phyloP scores from a whole-genome alignment of 2,329 filamentous ascomycete species.

The Colletotrichum magnum region DNA sequence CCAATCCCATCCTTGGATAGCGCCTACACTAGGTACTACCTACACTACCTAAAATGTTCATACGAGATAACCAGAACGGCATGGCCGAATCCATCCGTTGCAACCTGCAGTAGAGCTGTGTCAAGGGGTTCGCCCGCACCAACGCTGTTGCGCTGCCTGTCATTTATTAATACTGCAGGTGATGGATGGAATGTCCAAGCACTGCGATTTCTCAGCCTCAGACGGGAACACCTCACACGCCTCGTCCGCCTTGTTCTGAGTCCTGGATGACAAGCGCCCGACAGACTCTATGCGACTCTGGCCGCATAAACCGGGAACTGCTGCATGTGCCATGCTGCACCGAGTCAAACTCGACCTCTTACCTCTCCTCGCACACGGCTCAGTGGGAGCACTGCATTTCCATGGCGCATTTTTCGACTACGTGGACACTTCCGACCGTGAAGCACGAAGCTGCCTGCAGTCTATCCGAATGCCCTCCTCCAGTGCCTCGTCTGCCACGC shows the following conservation, averaged over 20 bases:
- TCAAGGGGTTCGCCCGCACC: neutral
- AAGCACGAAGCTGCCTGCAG: conserved; percentile 2
- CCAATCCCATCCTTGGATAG: neutral
- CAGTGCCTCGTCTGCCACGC: neutral
- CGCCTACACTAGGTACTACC: neutral
- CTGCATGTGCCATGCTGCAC: neutral
- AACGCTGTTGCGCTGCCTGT: neutral
- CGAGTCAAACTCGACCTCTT: conserved; percentile 7
- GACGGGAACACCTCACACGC: neutral
- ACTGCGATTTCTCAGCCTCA: conserved; percentile 24
- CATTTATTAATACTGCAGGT: neutral
- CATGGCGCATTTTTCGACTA: conserved; percentile 13
- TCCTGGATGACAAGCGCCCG: conserved; percentile 1
- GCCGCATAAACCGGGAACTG: neutral
- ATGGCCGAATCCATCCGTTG: neutral
- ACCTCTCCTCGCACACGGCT: neutral
- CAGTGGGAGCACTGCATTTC: conserved; percentile 6
- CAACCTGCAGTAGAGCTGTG: conserved; percentile 25
- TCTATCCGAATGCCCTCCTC: neutral
- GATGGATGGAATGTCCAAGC: no score
- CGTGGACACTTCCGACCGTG: conserved; percentile 3
- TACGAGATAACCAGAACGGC: no score
- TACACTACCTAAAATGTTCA: no score
- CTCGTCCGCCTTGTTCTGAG: conserved; percentile 24
- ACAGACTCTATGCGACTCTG: neutral